phyloP scores from a whole-genome alignment of 2,329 filamentous ascomycete genomes.

The Penicillium sp. region DNA sequence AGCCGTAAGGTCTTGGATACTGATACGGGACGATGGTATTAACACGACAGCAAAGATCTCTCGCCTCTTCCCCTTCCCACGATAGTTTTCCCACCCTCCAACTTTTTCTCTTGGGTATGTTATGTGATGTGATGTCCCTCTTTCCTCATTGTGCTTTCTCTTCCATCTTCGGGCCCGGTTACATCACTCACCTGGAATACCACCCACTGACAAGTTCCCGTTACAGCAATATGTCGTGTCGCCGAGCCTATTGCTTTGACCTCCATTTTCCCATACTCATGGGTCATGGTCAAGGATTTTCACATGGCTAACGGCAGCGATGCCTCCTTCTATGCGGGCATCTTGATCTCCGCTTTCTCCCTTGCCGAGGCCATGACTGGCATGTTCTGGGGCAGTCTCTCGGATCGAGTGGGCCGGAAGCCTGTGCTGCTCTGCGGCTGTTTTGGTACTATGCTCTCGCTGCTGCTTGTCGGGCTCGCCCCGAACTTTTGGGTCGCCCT shows the following conservation, averaged over 20 bases:
- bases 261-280: constrained; percentile 90
- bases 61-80: constrained; percentile 59
- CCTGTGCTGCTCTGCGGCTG: constrained; percentile 82
- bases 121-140: constrained; percentile 48
- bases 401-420: constrained; percentile 80
- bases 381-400: constrained; percentile 84
- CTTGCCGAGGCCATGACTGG: constrained; percentile 80
- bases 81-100: constrained; percentile 80
- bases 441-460: constrained; percentile 76
- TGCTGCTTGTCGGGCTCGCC: constrained; percentile 81
- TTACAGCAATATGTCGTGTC: constrained; percentile 81
- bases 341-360: constrained; percentile 84
- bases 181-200: background rate
- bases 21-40: constrained; percentile 59
- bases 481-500: constrained; percentile 83
- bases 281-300: constrained; percentile 77
- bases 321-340: constrained; percentile 84
- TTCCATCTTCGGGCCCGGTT: background rate
- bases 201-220: constrained; percentile 3
- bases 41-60: constrained; percentile 58
- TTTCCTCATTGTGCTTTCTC: background rate
- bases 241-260: constrained; percentile 91
- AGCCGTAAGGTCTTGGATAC: constrained; percentile 56
- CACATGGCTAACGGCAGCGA: constrained; percentile 70
- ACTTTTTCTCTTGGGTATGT: constrained; percentile 78